Conservation (phyloP, 1,139 yeast genomes). For the Trichomonascaceae sp. region DNA sequence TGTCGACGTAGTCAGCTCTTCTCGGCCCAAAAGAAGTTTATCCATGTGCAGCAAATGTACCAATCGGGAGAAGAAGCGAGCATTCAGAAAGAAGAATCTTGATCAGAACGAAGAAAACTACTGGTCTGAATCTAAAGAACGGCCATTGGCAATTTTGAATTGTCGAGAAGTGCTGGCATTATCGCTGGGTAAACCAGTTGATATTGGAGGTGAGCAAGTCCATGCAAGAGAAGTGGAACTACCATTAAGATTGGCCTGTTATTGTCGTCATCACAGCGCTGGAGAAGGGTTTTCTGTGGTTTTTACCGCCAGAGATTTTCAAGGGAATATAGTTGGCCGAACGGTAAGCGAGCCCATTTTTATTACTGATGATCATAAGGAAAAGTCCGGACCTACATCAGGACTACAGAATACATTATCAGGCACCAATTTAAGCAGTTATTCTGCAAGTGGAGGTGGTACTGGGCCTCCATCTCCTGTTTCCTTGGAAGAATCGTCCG, state of each 20-base stretch:
- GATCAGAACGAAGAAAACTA: constrained; percentile 59
- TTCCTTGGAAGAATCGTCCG: constrained; percentile 26
- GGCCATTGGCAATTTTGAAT: constrained; percentile 83
- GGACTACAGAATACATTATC: constrained; percentile 1
- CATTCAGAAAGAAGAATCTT: constrained; percentile 70
- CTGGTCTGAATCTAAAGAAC: constrained; percentile 68
- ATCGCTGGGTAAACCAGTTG: constrained; percentile 36
- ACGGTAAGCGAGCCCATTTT: constrained; percentile 67
- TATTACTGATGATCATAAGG: constrained; percentile 90
- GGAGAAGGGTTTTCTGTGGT: constrained; percentile 70
- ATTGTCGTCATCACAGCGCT: constrained; percentile 91
- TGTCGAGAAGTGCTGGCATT: constrained; percentile 80
- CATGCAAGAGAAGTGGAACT: constrained; percentile 53
- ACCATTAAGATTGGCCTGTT: constrained; percentile 85
- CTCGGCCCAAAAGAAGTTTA: constrained; percentile 44
- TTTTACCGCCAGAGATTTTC: constrained; percentile 58
- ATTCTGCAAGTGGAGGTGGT: constrained; percentile 6
- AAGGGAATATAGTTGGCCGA: constrained; percentile 63
- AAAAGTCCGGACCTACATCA: constrained; percentile 16
- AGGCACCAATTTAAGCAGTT: constrained; percentile 4
- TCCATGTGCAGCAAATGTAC: constrained; percentile 83
- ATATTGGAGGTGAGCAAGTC: constrained; percentile 17
- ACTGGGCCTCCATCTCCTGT: constrained; percentile 23
- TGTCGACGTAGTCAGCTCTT: constrained; percentile 37
- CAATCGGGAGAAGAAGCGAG: constrained; percentile 87